Evolutionary conservation across 2,329 filamentous ascomycete species (phyloP).

Genomic region (Neospermospora avenae): DNA sequence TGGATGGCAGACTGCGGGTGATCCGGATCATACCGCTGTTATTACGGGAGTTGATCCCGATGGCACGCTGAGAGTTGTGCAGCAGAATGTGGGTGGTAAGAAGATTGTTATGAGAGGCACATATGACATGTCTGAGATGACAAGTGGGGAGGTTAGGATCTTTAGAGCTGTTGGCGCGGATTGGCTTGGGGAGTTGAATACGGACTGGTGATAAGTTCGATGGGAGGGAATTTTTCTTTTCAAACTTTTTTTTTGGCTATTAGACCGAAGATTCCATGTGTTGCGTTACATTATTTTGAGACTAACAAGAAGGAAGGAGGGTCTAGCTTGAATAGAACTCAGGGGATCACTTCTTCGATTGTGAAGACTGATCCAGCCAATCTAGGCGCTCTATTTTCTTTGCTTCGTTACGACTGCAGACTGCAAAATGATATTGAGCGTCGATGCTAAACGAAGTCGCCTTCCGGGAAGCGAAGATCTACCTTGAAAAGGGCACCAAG

Average conservation of each 20-base stretch:
- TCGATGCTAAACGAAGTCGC: no score
- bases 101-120: constrained; percentile 31
- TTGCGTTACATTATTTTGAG: no score
- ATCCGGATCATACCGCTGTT: constrained; percentile 37
- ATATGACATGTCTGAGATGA: constrained; percentile 33
- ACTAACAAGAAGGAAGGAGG: no score
- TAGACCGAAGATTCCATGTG: no score
- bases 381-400: neutral
- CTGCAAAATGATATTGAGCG: no score
- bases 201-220: constrained; percentile 26
- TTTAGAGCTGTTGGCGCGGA: constrained; percentile 32
- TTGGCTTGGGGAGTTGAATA: constrained; percentile 32
- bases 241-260: no score
- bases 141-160: constrained; percentile 34
- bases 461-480: no score
- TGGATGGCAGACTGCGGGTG: constrained; percentile 31
- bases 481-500: no score
- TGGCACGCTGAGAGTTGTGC: constrained; percentile 32
- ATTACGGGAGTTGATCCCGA: constrained; percentile 30
- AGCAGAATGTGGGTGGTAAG: constrained; percentile 36
- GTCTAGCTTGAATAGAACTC: no score
- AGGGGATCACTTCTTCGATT: neutral
- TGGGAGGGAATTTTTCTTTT: neutral
- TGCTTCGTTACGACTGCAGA: neutral
- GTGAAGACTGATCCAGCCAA: neutral